Base-by-base conservation (phyloP, 2,329 filamentous ascomycete species). In the Cucurbitaria berberidis region DNA sequence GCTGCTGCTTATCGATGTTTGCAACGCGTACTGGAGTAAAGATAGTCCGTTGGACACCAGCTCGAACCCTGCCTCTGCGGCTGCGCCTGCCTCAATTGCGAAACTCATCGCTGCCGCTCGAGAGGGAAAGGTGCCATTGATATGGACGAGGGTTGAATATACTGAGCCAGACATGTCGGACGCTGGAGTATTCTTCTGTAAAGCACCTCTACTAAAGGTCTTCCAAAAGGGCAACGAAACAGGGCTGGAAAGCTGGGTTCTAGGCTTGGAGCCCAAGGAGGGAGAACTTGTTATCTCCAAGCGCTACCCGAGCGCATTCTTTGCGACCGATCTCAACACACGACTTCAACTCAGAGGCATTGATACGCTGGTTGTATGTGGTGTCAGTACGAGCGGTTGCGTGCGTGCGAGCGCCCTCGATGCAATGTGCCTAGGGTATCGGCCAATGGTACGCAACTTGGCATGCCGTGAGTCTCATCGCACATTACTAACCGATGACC, bases 321-420 rank as follows among this genome's bases (percentile, higher is more conserved):
- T 81, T 53, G 78, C 76, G 13, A 81, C 79, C 21, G 72, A 76
- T 6, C 70, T 81, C 34, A 72, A 72, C 21, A 74, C 74, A 1
- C 69, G 77, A 34, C 68, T 80, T 29, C 70, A 72, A 18, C 53
- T 76, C 5, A 63, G 72, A 43, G 69, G 69, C 24, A 66, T 77
- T n/a, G 77, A 81, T 53, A 79, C 77, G 6, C 60, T 80, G 19
- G 76, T 81, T 6, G 66, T 81, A 15, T 80, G 78, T 55, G 79
- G 79, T 16, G 78, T 81, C 36, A 79, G 77, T 64, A 81, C 78
- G 13, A 77, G 74, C 52, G 79, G 79, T 1, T 80, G 79, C 58
- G 78, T 81, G 45, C 69, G 79, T 43, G 78, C 78, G 1, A 77
- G 70, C 13, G 75, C 77, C 2, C 57, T 81, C 45, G 79, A 81